Evolutionary conservation across 495 filamentous ascomycete genomes (phyloP).

Genomic region (Monascus purpureus): DNA sequence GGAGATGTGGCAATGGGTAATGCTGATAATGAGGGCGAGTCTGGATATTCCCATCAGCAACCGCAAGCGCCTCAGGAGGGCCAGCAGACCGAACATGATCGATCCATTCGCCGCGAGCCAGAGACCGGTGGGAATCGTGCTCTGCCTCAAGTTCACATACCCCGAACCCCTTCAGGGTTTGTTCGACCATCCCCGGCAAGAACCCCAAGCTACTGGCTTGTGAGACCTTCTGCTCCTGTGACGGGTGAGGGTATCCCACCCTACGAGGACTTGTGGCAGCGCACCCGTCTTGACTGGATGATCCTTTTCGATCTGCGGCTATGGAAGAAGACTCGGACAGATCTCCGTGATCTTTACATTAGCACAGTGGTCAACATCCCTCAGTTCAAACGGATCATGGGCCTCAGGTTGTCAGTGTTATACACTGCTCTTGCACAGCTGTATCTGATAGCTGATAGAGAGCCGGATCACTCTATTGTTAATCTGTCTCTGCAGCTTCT

Average conservation of each 20-base stretch:
- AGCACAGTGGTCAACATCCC: conserved; percentile 90
- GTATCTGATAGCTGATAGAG: conserved; percentile 90
- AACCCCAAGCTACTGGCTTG: conserved; percentile 72
- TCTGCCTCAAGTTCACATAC: conserved; percentile 20
- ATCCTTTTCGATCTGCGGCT: conserved; percentile 91
- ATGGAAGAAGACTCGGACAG: conserved; percentile 89
- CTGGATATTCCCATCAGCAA: conserved; percentile 51
- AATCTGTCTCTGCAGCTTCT: conserved; percentile 93
- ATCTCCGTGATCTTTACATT: conserved; percentile 88
- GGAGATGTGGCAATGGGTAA: conserved; percentile 42
- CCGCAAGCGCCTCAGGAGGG: conserved; percentile 47
- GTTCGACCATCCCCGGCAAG: conserved; percentile 21
- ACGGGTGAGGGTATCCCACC: conserved; percentile 43
- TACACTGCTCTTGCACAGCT: conserved; percentile 90
- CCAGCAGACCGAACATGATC: conserved; percentile 18
- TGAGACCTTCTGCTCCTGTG: conserved; percentile 51
- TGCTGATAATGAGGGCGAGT: conserved; percentile 47
- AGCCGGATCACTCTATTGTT: conserved; percentile 97
- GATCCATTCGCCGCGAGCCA: conserved; percentile 45
- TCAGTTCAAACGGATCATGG: conserved; percentile 90
- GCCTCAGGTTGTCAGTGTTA: conserved; percentile 78
- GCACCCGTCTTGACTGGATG: conserved; percentile 86
- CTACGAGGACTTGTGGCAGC: conserved; percentile 74
- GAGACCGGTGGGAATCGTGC: conserved; percentile 32
- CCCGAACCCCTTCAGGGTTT: conserved; percentile 19